Conservation (phyloP, 2,329 filamentous ascomycete species). For the Penicillium capsulatum region DNA sequence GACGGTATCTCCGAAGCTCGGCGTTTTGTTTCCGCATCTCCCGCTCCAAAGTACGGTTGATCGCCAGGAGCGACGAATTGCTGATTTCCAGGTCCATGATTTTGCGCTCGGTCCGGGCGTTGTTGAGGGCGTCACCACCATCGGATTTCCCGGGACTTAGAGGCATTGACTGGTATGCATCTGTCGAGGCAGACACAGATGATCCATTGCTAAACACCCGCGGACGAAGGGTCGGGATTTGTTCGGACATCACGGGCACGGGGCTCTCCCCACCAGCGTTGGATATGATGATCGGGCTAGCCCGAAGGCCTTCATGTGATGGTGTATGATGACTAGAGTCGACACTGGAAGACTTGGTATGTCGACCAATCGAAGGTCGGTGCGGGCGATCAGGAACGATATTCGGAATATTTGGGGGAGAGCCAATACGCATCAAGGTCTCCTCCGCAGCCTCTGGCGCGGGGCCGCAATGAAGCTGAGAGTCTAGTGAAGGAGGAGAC, state of each 20-base stretch:
- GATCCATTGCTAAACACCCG: constrained; percentile 35
- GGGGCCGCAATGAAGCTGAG: constrained; percentile 15
- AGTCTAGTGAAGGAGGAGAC: constrained; percentile 20
- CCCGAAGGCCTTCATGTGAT: constrained; percentile 23
- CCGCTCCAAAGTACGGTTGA: constrained; percentile 87
- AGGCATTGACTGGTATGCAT: constrained; percentile 48
- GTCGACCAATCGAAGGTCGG: constrained; percentile 17
- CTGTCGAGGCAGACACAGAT: constrained; percentile 21
- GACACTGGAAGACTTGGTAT: constrained; percentile 35
- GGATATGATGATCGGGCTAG: constrained; percentile 32
- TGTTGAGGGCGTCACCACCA: constrained; percentile 69
- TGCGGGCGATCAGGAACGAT: constrained; percentile 16
- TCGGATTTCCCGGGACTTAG: constrained; percentile 50
- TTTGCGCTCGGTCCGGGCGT: constrained; percentile 86
- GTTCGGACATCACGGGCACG: constrained; percentile 22
- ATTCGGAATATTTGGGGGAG: constrained; percentile 20
- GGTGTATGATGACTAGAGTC: constrained; percentile 24
- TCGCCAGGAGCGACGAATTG: constrained; percentile 89
- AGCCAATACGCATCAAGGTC: constrained; percentile 15
- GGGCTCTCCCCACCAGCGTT: constrained; percentile 18
- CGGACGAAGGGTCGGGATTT: constrained; percentile 27
- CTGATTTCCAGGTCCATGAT: constrained; percentile 95
- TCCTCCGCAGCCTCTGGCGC: constrained; percentile 23
- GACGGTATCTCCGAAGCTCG: constrained; percentile 77
- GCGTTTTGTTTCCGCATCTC: constrained; percentile 87